Percentiles rank a stretch among this genome's conserved stretches.
These are phyloP conservation scores for Medicago lupulina DNA, from an alignment of 306 rosid species.

Conservation along the genomic window DNA sequence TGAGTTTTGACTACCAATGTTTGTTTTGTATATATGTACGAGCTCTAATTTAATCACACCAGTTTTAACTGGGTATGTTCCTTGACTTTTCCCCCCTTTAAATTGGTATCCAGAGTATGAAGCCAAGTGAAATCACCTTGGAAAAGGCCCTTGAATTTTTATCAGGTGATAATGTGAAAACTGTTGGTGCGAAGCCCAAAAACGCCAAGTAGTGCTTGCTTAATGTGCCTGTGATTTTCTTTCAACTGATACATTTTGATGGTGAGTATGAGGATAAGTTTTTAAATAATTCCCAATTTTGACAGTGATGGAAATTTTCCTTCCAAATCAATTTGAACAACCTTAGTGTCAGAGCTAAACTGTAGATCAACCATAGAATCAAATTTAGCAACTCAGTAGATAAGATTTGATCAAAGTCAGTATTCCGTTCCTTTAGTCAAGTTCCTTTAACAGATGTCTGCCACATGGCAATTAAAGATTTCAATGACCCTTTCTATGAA, in stretches of 20 bases:
- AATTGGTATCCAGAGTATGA: conserved; percentile 58
- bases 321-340: not conserved
- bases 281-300: not conserved
- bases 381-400: not conserved
- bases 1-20: not conserved
- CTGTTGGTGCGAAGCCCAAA: conserved; percentile 50
- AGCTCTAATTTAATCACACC: not conserved
- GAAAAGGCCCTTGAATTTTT: conserved; percentile 76
- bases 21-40: conserved; percentile 8
- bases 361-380: not conserved
- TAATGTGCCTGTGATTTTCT: not conserved
- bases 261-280: not conserved
- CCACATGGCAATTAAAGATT: no score
- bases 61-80: conserved; percentile 13
- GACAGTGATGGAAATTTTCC: not conserved
- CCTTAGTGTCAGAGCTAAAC: not conserved
- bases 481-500: no score
- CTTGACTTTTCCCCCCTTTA: conserved; percentile 7
- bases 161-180: conserved; percentile 55
- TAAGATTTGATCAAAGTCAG: not conserved
- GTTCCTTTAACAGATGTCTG: no score
- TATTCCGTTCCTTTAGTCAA: no score
- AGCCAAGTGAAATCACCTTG: conserved; percentile 64
- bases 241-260: not conserved
- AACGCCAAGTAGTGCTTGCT: not conserved